phyloP scores from a whole-genome alignment of 768 basidiomycete genomes.

The Dictyophora rubrovolvata region DNA sequence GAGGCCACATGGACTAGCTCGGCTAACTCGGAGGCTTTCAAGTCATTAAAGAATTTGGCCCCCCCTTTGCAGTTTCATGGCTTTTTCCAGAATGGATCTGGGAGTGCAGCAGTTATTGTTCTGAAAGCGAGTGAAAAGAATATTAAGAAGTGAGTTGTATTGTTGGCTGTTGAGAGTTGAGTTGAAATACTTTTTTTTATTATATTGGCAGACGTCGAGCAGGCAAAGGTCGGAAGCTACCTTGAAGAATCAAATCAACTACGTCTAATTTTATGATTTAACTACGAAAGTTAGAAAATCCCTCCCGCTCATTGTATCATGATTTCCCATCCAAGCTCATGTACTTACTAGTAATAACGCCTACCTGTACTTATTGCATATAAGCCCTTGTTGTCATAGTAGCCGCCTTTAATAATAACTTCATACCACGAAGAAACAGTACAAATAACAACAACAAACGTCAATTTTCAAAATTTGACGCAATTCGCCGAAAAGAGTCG shows the following conservation, averaged over 20 bases:
- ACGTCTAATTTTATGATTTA: not conserved
- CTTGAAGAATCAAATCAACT: not conserved
- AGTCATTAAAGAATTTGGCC: not conserved
- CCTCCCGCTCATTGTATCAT: not conserved
- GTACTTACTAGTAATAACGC: no score
- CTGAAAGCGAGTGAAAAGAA: not conserved
- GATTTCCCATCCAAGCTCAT: not conserved
- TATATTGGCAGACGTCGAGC: not conserved
- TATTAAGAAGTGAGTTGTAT: not conserved
- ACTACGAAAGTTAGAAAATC: not conserved
- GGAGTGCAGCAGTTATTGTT: not conserved
- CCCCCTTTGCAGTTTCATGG: constrained; percentile 1
- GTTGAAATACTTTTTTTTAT: not conserved
- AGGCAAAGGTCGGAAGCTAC: not conserved
- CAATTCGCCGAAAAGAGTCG: no score
- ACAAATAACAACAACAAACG: no score
- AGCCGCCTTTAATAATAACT: no score
- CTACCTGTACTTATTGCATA: no score
- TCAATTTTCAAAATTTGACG: no score
- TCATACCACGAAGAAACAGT: no score
- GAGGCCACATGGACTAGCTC: not conserved
- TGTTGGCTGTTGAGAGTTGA: not conserved
- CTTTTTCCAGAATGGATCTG: constrained; percentile 1
- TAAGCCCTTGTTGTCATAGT: no score
- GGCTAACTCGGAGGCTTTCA: not conserved